phyloP scores from a whole-genome alignment of 2,329 filamentous ascomycete species.

The Cladosporium cucumerinum region DNA sequence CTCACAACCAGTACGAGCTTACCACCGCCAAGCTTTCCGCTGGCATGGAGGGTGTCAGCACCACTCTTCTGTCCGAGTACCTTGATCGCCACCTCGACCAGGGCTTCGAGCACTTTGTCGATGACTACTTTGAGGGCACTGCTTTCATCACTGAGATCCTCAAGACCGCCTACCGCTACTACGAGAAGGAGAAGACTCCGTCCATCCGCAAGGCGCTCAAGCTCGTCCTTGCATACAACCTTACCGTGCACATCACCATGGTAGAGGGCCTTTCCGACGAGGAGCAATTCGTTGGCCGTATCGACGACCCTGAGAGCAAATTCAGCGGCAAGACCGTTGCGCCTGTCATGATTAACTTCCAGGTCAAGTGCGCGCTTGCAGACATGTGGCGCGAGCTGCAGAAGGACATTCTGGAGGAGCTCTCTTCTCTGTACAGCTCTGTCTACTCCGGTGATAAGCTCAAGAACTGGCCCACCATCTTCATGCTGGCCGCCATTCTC shows the following conservation, averaged over 20 bases:
- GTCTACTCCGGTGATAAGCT: conserved; percentile 96
- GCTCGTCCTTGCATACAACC: conserved; percentile 90
- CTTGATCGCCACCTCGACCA: conserved; percentile 92
- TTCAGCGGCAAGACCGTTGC: conserved; percentile 88
- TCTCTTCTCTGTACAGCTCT: conserved; percentile 89
- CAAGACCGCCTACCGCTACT: conserved; percentile 93
- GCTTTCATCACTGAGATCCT: conserved; percentile 93
- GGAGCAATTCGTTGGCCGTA: conserved; percentile 72
- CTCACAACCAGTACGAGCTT: conserved; percentile 77
- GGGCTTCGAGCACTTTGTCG: conserved; percentile 88
- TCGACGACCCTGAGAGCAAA: conserved; percentile 80
- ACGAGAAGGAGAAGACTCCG: conserved; percentile 79
- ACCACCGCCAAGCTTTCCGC: conserved; percentile 86
- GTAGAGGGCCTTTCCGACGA: conserved; percentile 85
- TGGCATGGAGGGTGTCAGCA: conserved; percentile 81
- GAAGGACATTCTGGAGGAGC: conserved; percentile 91
- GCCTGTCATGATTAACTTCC: conserved; percentile 99
- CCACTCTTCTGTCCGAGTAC: conserved; percentile 79
- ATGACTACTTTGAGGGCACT: conserved; percentile 94
- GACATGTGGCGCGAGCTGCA: conserved; percentile 98
- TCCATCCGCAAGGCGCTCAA: conserved; percentile 95
- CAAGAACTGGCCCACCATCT: conserved; percentile 99
- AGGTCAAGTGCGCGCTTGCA: conserved; percentile 95
- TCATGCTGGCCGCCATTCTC: conserved; percentile 91
- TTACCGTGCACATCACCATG: conserved; percentile 91